Evolutionary conservation across 2,329 filamentous ascomycete species (phyloP).

Genomic region (Clathrospora elynae): DNA sequence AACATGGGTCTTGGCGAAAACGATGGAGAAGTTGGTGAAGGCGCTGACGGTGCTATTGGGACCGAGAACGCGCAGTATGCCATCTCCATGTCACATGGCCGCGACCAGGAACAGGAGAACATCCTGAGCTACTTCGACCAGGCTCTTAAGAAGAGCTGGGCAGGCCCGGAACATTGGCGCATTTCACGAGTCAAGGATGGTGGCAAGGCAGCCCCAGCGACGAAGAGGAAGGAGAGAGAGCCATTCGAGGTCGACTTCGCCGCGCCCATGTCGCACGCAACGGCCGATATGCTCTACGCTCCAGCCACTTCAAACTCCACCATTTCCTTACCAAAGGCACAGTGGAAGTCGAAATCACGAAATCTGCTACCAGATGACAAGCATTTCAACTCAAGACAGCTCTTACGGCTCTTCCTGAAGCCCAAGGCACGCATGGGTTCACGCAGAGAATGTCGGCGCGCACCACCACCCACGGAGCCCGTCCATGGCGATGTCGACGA

Average conservation of each 20-base stretch:
- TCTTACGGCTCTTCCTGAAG: slow-evolving; percentile 90
- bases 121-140: slow-evolving; percentile 99
- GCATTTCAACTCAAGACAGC: slow-evolving; percentile 92
- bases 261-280: slow-evolving; percentile 70
- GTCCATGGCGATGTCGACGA: slow-evolving; percentile 85
- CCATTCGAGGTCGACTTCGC: slow-evolving; percentile 93
- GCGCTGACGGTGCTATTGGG: slow-evolving; percentile 55
- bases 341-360: slow-evolving; percentile 91
- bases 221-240: slow-evolving; percentile 90
- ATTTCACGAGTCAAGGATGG: slow-evolving; percentile 87
- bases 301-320: slow-evolving; percentile 77
- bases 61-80: slow-evolving; percentile 73
- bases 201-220: slow-evolving; percentile 62
- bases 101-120: slow-evolving; percentile 80
- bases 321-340: slow-evolving; percentile 87
- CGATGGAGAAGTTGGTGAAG: slow-evolving; percentile 56
- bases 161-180: slow-evolving; percentile 97
- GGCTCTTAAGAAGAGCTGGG: slow-evolving; percentile 95
- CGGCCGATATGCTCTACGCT: slow-evolving; percentile 80
- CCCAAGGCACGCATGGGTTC: slow-evolving; percentile 84
- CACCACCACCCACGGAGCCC: slow-evolving; percentile 51
- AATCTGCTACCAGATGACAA: slow-evolving; percentile 97
- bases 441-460: slow-evolving; percentile 55
- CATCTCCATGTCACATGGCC: slow-evolving; percentile 74
- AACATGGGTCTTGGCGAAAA: slow-evolving; percentile 63